phyloP scores from a whole-genome alignment of 306 rosid genomes.

The Vicia villosa region DNA sequence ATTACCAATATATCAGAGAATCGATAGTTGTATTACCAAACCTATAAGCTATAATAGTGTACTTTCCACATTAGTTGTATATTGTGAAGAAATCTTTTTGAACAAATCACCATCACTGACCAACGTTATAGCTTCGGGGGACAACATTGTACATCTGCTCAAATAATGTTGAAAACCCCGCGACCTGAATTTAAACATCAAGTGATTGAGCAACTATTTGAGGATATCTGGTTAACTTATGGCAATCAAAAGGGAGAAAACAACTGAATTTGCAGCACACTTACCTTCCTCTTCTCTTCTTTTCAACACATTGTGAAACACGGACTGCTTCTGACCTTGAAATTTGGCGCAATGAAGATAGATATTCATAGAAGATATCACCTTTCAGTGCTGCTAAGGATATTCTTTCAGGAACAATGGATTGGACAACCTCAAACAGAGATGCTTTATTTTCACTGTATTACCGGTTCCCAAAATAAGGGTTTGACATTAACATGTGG shows the following conservation, averaged over 20 bases:
- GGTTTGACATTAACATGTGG: constrained; percentile 24
- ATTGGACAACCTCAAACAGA: constrained; percentile 50
- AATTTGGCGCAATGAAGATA: constrained; percentile 67
- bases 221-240: constrained; percentile 1
- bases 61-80: constrained; percentile 30
- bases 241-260: constrained; percentile 24
- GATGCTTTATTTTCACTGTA: constrained; percentile 61
- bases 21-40: constrained; percentile 29
- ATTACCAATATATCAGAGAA: constrained; percentile 7
- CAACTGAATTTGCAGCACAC: constrained; percentile 24
- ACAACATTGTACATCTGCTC: constrained; percentile 55
- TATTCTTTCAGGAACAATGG: constrained; percentile 61
- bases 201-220: constrained; percentile 34
- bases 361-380: constrained; percentile 61
- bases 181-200: constrained; percentile 57
- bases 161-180: constrained; percentile 76
- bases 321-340: constrained; percentile 76
- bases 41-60: constrained; percentile 34
- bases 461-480: constrained; percentile 33
- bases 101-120: constrained; percentile 49
- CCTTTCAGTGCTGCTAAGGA: constrained; percentile 57
- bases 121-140: constrained; percentile 66
- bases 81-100: constrained; percentile 36
- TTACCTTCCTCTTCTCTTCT: constrained; percentile 70
- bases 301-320: constrained; percentile 49